Percentiles rank a stretch among this genome's conserved stretches.
These are phyloP conservation scores for Talaromyces stipitatus DNA, from an alignment of 495 filamentous ascomycete genomes.

Conservation along the genomic window DNA sequence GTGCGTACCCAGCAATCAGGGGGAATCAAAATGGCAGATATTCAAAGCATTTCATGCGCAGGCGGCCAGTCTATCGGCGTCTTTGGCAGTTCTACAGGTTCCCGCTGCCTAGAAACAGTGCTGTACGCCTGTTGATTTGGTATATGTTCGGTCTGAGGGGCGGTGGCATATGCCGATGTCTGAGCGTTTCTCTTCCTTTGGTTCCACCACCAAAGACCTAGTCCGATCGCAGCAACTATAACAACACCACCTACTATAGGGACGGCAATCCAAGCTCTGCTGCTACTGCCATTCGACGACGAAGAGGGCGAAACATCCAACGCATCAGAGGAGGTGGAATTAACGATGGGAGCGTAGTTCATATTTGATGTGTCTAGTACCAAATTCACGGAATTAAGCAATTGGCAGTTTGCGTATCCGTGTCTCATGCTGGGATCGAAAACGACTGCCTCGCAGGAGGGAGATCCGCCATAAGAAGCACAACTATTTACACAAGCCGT, in stretches of 20 bases:
- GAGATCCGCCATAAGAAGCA: not conserved
- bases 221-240: not conserved
- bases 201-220: not conserved
- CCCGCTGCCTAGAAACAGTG: not conserved
- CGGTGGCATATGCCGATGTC: not conserved
- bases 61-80: not conserved
- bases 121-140: not conserved
- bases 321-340: not conserved
- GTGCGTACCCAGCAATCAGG: not conserved
- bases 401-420: not conserved
- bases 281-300: not conserved
- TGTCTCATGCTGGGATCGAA: not conserved
- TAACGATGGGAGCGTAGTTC: not conserved
- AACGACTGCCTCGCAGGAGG: not conserved
- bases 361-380: not conserved
- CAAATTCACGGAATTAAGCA: not conserved
- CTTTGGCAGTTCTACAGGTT: not conserved
- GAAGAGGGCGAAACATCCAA: not conserved
- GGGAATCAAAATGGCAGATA: too few species aligned
- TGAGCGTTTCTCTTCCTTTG: not conserved
- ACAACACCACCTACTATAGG: not conserved
- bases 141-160: not conserved
- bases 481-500: not conserved
- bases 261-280: conserved; percentile 3
- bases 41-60: not conserved